Evolutionary conservation across 2,329 filamentous ascomycete species (phyloP), one percentile per base, ranked within the genome.

Genomic region (Diaporthe nobilis): DNA sequence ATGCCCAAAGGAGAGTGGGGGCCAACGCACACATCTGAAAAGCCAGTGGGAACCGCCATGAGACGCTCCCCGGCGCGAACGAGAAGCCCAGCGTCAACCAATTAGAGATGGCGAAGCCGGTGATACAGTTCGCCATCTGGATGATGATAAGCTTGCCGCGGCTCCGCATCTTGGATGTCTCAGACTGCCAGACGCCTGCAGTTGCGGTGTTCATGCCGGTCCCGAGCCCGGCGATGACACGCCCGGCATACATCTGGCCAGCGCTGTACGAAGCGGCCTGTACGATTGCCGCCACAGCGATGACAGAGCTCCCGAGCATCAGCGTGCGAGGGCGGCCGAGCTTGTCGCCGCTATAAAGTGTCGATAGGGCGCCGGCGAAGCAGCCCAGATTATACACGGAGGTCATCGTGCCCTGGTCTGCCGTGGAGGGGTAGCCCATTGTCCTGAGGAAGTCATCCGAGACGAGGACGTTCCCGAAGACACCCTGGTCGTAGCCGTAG

Each of bases 401-500:
- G 3, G 78, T 79, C 75, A 78, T 79, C 6, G 77, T 78, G 57
- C 77, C 78, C 63, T 65, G 78, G 42, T 60, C 70, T 28, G 72
- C 65, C 13, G 73, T 72, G 15, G 60, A 73, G 31, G 75, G 77
- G 47, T 78, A 71, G n/a, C 76, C 77, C 68, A 79, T 74, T 4
- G 77, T 77, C 17, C 70, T 47, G 22, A 81, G 77, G 68, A 80
- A 81, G 75, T 81, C 79, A 20, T 80, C 77, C 5, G 76, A 79
- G 49, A 81, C 78, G 31, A 82, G 76, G 28, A 81, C 79, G 42
- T 81, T 81, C 20, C 81, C 81, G 63, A 82, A 83, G 4, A 83
- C 80, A 31, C 82, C 82, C 79, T 85, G 84, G 70, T 85, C 84
- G 72, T 86, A 86, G 39, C 85, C 87, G 76, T 89, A 89, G 79